phyloP scores from a whole-genome alignment of 139 green algal species.

The Eudorina sp. region DNA sequence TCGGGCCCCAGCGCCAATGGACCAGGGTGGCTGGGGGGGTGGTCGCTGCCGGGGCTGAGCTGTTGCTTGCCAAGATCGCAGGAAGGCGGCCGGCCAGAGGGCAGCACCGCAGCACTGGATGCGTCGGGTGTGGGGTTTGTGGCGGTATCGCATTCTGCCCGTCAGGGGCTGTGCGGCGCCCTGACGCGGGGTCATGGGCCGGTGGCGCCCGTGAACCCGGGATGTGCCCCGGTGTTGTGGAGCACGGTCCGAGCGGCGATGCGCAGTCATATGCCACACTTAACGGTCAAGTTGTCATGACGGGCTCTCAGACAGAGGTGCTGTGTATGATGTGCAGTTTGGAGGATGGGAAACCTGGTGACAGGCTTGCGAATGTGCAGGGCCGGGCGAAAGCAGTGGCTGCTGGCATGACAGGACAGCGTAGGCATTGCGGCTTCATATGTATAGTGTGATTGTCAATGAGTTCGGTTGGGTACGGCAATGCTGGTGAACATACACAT shows the following conservation, averaged over 20 bases:
- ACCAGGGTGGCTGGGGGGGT: background rate
- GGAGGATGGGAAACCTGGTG: no score
- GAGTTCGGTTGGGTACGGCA: no score
- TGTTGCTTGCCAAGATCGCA: background rate
- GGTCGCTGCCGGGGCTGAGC: background rate
- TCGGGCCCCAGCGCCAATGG: background rate
- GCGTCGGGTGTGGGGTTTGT: background rate
- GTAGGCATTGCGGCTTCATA: no score
- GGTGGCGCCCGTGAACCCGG: background rate
- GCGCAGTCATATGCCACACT: background rate
- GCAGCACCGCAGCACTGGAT: background rate
- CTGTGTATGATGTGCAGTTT: no score
- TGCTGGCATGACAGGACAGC: no score
- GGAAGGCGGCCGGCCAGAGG: background rate
- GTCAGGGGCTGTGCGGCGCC: background rate
- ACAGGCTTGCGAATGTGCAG: no score
- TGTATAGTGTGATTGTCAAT: no score
- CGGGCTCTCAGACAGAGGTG: no score
- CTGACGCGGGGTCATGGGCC: no score
- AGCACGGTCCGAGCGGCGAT: background rate
- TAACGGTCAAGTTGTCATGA: slow-evolving; percentile 19
- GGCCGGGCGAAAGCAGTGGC: no score
- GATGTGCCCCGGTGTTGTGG: slow-evolving; percentile 21
- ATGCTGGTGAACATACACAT: no score
- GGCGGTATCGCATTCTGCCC: background rate